Percentiles rank a stretch among this genome's conserved stretches.
Evolutionary conservation across 768 basidiomycete species (phyloP).

Genomic region (Russula sp.): DNA sequence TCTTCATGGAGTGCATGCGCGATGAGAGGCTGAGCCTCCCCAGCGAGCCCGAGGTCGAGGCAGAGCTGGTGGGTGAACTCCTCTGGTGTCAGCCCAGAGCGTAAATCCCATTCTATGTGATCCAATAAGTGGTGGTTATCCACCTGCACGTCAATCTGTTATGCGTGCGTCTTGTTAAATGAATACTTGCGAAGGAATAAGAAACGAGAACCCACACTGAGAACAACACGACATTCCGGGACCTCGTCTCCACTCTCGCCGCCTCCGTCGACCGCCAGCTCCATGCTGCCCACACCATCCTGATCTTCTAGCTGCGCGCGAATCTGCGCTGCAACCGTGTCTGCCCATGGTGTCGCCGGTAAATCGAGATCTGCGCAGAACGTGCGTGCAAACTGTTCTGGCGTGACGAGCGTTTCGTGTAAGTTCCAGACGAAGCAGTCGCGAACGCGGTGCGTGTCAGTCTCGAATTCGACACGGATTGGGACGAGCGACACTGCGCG

Average conservation of each 20-base stretch:
- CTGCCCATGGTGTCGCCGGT: conserved; percentile 56
- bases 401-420: conserved; percentile 79
- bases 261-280: conserved; percentile 56
- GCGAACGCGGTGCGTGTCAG: conserved; percentile 82
- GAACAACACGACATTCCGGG: conserved; percentile 75
- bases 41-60: conserved; percentile 78
- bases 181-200: not conserved
- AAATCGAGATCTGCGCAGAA: conserved; percentile 90
- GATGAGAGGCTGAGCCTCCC: conserved; percentile 84
- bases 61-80: conserved; percentile 75
- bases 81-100: conserved; percentile 86
- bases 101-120: conserved; percentile 98
- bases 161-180: conserved; percentile 1
- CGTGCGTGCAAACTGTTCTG: conserved; percentile 75
- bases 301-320: conserved; percentile 88
- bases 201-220: conserved; percentile 50
- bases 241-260: conserved; percentile 43
- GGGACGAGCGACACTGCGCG: conserved; percentile 63
- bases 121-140: conserved; percentile 87
- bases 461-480: conserved; percentile 93
- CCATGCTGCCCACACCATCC: conserved; percentile 73
- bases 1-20: conserved; percentile 95
- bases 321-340: conserved; percentile 82
- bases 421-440: conserved; percentile 97
- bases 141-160: conserved; percentile 94